Evolutionary conservation across 192 early-diverging fungal genomes (phyloP), one percentile per base, ranked within the genome.

Genomic region (Geosiphon pyriformis): DNA sequence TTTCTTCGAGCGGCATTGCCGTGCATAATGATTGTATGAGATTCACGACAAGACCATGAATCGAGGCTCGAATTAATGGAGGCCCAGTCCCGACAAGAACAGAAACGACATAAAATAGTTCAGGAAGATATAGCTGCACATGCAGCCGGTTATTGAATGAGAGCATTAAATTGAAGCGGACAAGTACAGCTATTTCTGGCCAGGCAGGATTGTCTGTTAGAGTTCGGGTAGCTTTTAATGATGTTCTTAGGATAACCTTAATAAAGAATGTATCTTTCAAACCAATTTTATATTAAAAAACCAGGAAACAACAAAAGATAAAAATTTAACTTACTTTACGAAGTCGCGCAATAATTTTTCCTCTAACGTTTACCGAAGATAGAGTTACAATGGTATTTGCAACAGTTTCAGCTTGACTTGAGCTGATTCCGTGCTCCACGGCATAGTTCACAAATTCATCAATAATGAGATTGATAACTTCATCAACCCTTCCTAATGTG

Each of bases 11-110:
- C 18, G 80, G 76, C 26, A 85, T 81, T 0, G 84, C 63, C 1
- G 89, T 90, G 17, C 79, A 85, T 49, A 96, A 69, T 1, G 88
- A 86, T 71, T 96, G 95, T 15, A 98, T 85, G 31, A 94, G 81
- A 61, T 98, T 95, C 64, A 95, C 86, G 2, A 94, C 90, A 37
- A 95, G 85, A n/a, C 93, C 94, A 69, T 98, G 94, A 11, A 96
- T 84, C n/a, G 93, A 88, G 0, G 88, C 80, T 4, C 94, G 85
- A 56, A 96, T 89, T 26, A 92, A 66, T 3, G 92, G 88, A 0
- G 91, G 84, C 0, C 95, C 95, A 4, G 91, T 76, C 37, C 92
- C 93, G 8, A 94, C 84, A 56, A 96, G 72, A 70, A 96, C 76
- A 25, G 89, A 88, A 0, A 94, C 82, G 55, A 95, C 82, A 61